These are phyloP conservation scores for Quercus tomentella DNA, from an alignment of 331 rosid species.

Conservation along the genomic window DNA sequence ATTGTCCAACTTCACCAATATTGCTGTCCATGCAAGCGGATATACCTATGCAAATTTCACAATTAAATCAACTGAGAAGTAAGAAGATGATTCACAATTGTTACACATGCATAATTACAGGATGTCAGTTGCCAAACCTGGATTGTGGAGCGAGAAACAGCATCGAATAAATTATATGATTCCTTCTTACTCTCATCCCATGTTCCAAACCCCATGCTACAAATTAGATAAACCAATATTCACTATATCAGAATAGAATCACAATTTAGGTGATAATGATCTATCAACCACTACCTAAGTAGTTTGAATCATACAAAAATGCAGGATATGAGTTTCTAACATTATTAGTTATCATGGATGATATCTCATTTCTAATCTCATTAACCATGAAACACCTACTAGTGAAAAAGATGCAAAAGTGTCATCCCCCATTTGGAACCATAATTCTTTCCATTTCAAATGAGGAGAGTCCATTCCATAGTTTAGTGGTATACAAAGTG, in stretches of 20 bases:
- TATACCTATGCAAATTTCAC: not conserved
- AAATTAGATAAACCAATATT: not conserved
- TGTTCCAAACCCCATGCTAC: conserved; percentile 1
- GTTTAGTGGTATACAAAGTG: too few species aligned
- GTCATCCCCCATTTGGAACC: too few species aligned
- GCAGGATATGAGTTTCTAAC: too few species aligned
- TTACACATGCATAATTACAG: not conserved
- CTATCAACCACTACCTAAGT: too few species aligned
- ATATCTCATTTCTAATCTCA: too few species aligned
- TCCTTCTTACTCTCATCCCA: conserved; percentile 3
- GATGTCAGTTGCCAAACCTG: not conserved
- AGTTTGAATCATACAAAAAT: too few species aligned
- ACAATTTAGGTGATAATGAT: not conserved
- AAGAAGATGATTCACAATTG: not conserved
- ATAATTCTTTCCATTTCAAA: too few species aligned
- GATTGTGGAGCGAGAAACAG: conserved; percentile 2
- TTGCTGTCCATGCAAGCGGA: not conserved
- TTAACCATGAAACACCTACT: too few species aligned
- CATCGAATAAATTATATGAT: not conserved
- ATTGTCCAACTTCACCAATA: not conserved
- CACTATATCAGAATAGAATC: not conserved
- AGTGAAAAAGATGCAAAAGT: too few species aligned
- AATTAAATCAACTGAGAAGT: not conserved
- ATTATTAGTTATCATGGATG: too few species aligned
- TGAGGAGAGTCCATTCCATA: too few species aligned